Evolutionary conservation across 1,284 basidiomycete genomes (phyloP), one percentile per base, ranked within the genome.

Genomic region (Apiotrichum brassicae): DNA sequence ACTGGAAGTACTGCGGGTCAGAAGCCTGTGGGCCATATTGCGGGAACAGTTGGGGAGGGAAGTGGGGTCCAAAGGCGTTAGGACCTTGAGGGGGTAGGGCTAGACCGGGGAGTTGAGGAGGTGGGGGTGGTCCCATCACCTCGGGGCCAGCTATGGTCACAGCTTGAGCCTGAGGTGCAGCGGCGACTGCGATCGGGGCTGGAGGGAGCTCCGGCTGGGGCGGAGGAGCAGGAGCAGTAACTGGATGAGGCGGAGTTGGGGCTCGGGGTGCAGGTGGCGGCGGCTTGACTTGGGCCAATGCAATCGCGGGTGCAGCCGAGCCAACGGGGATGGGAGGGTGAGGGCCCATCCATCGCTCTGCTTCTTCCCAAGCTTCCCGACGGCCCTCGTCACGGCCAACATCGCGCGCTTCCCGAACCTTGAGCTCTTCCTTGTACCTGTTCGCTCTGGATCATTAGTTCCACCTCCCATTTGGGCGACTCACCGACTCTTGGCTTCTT

Each of bases 361-460:
- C 67, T 50, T 70, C 69, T 49, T 69, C 57, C 58, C 65, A 73
- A 30, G 69, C 69, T 66, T 70, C 70, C 7, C 59, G 53, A 18
- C 70, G 57, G 7, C 71, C 70, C 54, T 71, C 64, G 42, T 68
- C 66, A 43, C 63, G 57, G 12, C 69, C 71, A 34, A 58, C 55
- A 1, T 62, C 62, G 33, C 59, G 49, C 1, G 71, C 71, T 24
- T 73, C 65, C 24, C 68, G 60, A 1, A 71, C 65, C 32, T 62
- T 56, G 2, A 71, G 47, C 44, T 66, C 68, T 42, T 68, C 64
- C 43, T 70, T 63, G 34, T 71, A 71, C 49, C 59, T 61, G 43
- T 60, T 46, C 12, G 68, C 50, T 23, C 68, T 70, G 39, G 6
- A 34, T 51, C 25, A 37, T 46, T 53, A 34, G 51, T 33, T 23